Evolutionary conservation across 495 filamentous ascomycete species (phyloP), one percentile per base, ranked within the genome.

Genomic region (Aspergillus avenaceus): DNA sequence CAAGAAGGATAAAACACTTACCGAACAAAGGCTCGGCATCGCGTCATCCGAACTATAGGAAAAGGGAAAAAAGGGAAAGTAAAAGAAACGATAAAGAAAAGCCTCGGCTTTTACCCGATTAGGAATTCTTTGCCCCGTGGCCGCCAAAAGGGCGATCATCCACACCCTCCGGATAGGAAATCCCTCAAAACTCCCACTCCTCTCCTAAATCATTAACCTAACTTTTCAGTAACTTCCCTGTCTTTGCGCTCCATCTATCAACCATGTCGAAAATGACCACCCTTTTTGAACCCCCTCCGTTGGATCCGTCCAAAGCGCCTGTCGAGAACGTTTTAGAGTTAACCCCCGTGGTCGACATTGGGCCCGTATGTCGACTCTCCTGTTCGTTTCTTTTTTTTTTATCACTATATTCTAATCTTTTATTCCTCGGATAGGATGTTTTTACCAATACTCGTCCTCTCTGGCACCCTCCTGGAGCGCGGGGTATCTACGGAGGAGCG

Each of bases 311-410:
- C 61, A 87, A 88, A 58, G 84, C 90, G 8, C 71, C 81, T 5
- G 92, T 98, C 55, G 93, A 98, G 73, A 91, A 91, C 69, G 81
- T 85, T 18, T 77, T 97, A 22, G 88, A 95, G 60, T 75, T 98
- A 60, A 92, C 86, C 2, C 82, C 85, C 21, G 70, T 97, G 31
- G 69, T 77, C 53, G 87, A 90, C 56, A 83, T 98, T 61, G 86
- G 87, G 28, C 88, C 87, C 44, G 87, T 90, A 76, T 56, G 79
- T 67, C 21, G 11, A 21, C 41, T 18, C 8, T 31, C 19, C 41
- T 25, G 22, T 23, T 25, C 22, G 5, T 2, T 38, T 37, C 43
- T 23, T 31, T 41, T 24, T 47, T 28, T 23, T 27, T 44, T 5
- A n/a, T 40, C 26, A 3, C 41, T 21, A n/a, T n/a, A 24, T 27